phyloP scores from a whole-genome alignment of 331 rosid genomes.

The Erythrophleum ivorense region DNA sequence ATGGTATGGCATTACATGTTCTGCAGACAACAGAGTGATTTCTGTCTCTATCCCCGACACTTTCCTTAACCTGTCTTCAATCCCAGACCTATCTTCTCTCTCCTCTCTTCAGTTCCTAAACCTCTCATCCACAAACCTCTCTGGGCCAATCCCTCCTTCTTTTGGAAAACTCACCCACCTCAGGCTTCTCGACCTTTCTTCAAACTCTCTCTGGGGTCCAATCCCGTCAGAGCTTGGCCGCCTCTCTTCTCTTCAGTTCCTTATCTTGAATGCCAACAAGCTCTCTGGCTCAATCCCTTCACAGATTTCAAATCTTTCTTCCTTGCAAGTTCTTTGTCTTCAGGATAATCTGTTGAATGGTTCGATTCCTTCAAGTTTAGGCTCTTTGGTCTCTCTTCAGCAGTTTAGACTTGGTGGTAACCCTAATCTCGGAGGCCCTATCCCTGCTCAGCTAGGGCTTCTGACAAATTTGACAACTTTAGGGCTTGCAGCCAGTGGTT shows the following conservation, averaged over 20 bases:
- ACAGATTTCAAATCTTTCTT: slow-evolving; percentile 65
- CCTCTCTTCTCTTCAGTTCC: slow-evolving; percentile 79
- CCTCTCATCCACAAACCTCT: slow-evolving; percentile 86
- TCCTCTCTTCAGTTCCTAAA: slow-evolving; percentile 85
- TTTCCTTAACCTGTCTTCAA: slow-evolving; percentile 76
- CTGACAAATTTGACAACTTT: slow-evolving; percentile 83
- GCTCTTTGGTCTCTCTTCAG: slow-evolving; percentile 77
- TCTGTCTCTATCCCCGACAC: slow-evolving; percentile 78
- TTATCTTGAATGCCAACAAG: slow-evolving; percentile 73
- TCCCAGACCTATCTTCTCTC: slow-evolving; percentile 72
- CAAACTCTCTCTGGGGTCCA: slow-evolving; percentile 74
- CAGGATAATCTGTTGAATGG: slow-evolving; percentile 89
- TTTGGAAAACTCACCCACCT: slow-evolving; percentile 75
- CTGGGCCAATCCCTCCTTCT: slow-evolving; percentile 79
- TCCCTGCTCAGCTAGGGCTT: slow-evolving; percentile 72
- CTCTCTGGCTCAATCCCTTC: slow-evolving; percentile 69
- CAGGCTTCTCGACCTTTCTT: slow-evolving; percentile 79
- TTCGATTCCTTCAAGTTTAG: slow-evolving; percentile 74
- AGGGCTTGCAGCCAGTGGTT: slow-evolving; percentile 83
- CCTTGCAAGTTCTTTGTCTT: slow-evolving; percentile 76
- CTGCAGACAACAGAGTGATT: slow-evolving; percentile 81
- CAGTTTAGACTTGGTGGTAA: too few species aligned
- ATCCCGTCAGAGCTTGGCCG: slow-evolving; percentile 77
- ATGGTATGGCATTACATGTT: slow-evolving; percentile 89
- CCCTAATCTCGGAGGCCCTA: slow-evolving; percentile 69